Conservation (phyloP, 345 rosid species). For the Turritis glabra region DNA sequence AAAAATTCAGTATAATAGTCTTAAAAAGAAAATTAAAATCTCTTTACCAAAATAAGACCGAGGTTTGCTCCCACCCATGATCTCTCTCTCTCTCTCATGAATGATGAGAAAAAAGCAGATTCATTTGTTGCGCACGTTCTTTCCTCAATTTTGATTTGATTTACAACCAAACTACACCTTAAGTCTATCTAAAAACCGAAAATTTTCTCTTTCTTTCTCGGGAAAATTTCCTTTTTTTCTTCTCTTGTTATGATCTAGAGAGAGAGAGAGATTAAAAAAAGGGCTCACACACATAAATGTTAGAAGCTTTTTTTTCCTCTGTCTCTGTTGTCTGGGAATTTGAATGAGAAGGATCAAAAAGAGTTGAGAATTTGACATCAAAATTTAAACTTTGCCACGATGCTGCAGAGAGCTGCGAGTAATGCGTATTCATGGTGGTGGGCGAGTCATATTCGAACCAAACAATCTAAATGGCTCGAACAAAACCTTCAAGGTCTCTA, state of each 20-base stretch:
- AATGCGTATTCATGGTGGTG: constrained; percentile 99
- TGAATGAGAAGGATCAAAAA: constrained; percentile 18
- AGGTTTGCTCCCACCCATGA: constrained; percentile 47
- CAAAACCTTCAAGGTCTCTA: constrained; percentile 89
- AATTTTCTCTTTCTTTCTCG: constrained; percentile 14
- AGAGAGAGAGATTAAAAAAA: background rate
- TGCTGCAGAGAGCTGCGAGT: constrained; percentile 98
- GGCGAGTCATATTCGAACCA: constrained; percentile 97
- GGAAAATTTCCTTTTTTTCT: background rate
- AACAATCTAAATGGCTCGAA: constrained; percentile 98
- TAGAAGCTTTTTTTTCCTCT: background rate
- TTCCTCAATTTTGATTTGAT: constrained; percentile 27
- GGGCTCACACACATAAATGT: background rate
- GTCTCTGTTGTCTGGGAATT: constrained; percentile 12
- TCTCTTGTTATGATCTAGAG: constrained; percentile 28
- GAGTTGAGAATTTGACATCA: background rate
- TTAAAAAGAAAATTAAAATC: background rate
- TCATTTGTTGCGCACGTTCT: constrained; percentile 36
- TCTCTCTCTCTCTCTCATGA: constrained; percentile 7
- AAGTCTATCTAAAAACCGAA: constrained; percentile 20
- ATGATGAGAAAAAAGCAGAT: constrained; percentile 13
- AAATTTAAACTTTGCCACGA: constrained; percentile 21
- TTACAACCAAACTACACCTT: constrained; percentile 1
- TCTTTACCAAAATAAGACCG: constrained; percentile 21
- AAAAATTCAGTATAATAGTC: background rate